phyloP scores from a whole-genome alignment of 306 rosid genomes.

The Clitoria ternatea region DNA sequence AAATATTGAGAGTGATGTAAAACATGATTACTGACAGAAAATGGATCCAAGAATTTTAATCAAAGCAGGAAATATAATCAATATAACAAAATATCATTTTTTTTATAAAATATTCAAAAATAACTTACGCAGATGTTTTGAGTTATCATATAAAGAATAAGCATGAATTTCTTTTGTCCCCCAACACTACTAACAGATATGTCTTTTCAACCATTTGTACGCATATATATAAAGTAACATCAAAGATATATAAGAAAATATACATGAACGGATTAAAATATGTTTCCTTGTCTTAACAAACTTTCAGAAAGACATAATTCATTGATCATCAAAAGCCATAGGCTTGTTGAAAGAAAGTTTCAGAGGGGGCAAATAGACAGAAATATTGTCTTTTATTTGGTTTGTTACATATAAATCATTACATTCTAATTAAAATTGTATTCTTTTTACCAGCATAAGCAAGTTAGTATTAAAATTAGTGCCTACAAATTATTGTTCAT shows the following conservation, averaged over 20 bases:
- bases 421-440: not conserved
- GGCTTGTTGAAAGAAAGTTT: not conserved
- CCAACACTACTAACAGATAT: not conserved
- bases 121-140: not conserved
- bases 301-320: conserved; percentile 6
- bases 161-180: not conserved
- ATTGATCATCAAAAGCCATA: not conserved
- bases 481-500: not conserved
- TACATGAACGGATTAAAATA: not conserved
- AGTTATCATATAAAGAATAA: conserved; percentile 3
- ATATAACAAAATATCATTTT: not conserved
- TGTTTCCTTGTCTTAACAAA: not conserved
- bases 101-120: not conserved
- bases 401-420: not conserved
- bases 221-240: not conserved
- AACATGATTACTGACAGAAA: not conserved
- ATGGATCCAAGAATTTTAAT: conserved; percentile 4
- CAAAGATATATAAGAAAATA: not conserved
- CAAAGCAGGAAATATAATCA: not conserved
- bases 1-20: conserved; percentile 16
- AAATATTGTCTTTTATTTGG: not conserved
- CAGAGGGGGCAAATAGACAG: not conserved
- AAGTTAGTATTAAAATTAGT: not conserved
- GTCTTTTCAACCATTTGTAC: conserved; percentile 1
- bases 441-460: not conserved